A percentile compares a stretch with the other conserved stretches of the same genome.
These are phyloP conservation scores for Colletotrichum zoysiae DNA, from an alignment of 2,329 filamentous ascomycete species.

Conservation along the genomic window DNA sequence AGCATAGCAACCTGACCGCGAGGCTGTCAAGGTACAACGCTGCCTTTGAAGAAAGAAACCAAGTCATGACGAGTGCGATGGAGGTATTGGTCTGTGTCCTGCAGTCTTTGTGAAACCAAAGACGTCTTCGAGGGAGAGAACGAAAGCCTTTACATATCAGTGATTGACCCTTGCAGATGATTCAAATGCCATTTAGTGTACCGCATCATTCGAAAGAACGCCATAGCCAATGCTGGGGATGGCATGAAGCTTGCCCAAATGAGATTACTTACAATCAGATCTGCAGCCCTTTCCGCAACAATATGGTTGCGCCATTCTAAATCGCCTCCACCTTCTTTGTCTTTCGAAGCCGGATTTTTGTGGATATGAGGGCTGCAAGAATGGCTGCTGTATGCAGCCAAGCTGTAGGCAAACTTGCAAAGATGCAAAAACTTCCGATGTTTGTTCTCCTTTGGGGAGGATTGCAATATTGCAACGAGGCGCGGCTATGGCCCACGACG, in stretches of 20 bases:
- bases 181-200: neutral
- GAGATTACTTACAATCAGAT: neutral
- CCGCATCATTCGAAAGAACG: neutral
- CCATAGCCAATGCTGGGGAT: neutral
- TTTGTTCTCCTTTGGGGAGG: neutral
- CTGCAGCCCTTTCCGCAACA: neutral
- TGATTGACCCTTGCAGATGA: neutral
- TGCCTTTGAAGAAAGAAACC: neutral
- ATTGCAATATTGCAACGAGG: neutral
- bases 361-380: neutral
- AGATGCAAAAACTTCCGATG: too few species aligned
- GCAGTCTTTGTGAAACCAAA: neutral
- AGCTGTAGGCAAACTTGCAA: neutral
- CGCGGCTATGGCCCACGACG: neutral
- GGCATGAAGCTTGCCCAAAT: neutral
- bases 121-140: neutral
- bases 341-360: neutral
- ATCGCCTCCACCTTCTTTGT: too few species aligned
- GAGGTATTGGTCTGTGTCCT: neutral
- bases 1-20: neutral
- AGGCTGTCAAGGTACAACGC: neutral
- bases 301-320: neutral
- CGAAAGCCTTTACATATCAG: conserved; percentile 6
- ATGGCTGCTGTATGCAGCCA: neutral
- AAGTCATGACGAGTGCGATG: conserved; percentile 11